Conservation (phyloP, 306 rosid genomes). For the Calophaca sinica region DNA sequence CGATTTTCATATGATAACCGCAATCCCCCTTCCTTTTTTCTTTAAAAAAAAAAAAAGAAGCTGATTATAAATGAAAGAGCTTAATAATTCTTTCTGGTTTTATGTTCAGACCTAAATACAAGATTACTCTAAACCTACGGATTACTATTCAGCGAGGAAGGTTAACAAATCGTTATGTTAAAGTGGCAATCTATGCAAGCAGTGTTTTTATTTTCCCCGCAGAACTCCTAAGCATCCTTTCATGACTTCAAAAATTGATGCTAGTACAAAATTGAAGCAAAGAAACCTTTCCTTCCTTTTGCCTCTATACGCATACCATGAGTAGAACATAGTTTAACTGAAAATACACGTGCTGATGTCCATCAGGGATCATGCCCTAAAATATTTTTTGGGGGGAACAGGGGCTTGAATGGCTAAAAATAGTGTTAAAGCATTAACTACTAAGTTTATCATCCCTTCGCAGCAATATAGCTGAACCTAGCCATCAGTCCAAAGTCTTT, state of each 20-base stretch:
- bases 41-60: too few relatives aligned
- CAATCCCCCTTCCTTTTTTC: too few relatives aligned
- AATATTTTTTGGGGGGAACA: not conserved
- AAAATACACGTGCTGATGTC: slow-evolving; percentile 35
- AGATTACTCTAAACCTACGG: not conserved
- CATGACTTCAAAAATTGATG: slow-evolving; percentile 1
- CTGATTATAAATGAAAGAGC: not conserved
- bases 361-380: slow-evolving; percentile 24
- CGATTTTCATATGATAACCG: too few relatives aligned
- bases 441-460: slow-evolving; percentile 41
- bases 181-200: not conserved
- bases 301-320: slow-evolving; percentile 41
- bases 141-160: not conserved
- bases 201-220: not conserved
- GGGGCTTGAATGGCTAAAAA: slow-evolving; percentile 29
- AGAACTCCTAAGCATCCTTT: not conserved
- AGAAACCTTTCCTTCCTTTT: slow-evolving; percentile 34
- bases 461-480: slow-evolving; percentile 42
- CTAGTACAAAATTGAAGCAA: slow-evolving; percentile 44
- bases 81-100: not conserved
- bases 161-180: not conserved
- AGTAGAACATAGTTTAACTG: not conserved
- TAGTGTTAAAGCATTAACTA: slow-evolving; percentile 34
- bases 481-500: slow-evolving; percentile 34
- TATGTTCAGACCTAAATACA: not conserved